Conservation (phyloP, 2,329 filamentous ascomycete genomes). For the Pestalotiopsis fici region DNA sequence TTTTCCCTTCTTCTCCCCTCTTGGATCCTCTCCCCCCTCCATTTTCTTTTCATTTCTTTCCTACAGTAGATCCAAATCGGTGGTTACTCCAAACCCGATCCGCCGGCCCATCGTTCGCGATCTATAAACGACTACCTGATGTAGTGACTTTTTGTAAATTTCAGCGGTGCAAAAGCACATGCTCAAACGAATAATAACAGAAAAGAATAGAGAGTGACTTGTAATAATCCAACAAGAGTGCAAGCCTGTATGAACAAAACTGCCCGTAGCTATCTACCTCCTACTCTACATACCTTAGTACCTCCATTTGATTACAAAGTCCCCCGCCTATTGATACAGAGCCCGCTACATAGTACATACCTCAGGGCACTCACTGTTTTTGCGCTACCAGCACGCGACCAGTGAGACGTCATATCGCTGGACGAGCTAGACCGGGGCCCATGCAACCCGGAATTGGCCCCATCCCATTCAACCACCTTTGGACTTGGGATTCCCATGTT, state of each 20-base stretch:
- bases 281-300: no score
- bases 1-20: not conserved
- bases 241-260: not conserved
- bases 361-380: not conserved
- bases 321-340: no score
- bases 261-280: no score
- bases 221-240: no score
- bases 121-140: not conserved
- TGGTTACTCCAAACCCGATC: not conserved
- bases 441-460: conserved; percentile 1
- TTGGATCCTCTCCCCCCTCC: no score
- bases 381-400: not conserved
- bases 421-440: not conserved
- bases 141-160: no score
- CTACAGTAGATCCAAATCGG: not conserved
- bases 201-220: no score
- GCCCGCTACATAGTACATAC: not conserved
- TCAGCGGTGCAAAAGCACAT: no score
- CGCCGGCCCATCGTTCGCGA: conserved; percentile 6
- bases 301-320: not conserved
- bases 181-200: no score
- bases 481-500: not conserved
- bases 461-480: not conserved
- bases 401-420: conserved; percentile 7
- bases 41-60: not conserved